A percentile compares a stretch with the other conserved stretches of the same genome.
Conservation (phyloP, 768 basidiomycete species). For the Lyophyllum semitale region DNA sequence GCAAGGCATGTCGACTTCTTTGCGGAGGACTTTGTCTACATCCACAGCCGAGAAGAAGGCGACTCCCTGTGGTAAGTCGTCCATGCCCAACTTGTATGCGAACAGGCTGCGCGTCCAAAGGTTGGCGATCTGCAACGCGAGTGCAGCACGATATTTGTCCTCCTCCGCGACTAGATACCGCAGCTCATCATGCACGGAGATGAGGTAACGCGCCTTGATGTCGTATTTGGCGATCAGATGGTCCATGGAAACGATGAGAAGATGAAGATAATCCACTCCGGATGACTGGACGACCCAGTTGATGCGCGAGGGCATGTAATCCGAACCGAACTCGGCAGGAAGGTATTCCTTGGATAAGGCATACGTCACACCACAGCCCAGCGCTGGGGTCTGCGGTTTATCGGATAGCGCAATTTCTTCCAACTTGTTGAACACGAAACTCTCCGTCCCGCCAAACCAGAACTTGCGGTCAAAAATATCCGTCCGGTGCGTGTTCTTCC, state of each 20-base stretch:
- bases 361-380: constrained; percentile 92
- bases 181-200: constrained; percentile 97
- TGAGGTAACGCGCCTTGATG: constrained; percentile 89
- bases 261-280: constrained; percentile 96
- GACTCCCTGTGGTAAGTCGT: constrained; percentile 92
- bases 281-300: constrained; percentile 99
- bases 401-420: constrained; percentile 92
- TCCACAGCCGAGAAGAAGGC: constrained; percentile 98
- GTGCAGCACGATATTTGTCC: constrained; percentile 87
- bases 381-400: constrained; percentile 85
- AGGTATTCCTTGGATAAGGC: constrained; percentile 92
- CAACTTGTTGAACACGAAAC: constrained; percentile 95
- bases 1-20: constrained; percentile 96
- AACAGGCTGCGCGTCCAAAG: constrained; percentile 93
- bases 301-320: constrained; percentile 95
- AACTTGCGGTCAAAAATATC: constrained; percentile 82
- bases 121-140: constrained; percentile 94
- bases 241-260: constrained; percentile 94
- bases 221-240: constrained; percentile 78
- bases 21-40: constrained; percentile 85
- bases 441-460: constrained; percentile 97
- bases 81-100: constrained; percentile 92
- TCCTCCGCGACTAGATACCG: constrained; percentile 89
- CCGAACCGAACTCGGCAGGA: constrained; percentile 75
- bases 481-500: constrained; percentile 76